Percentiles rank a stretch among this genome's conserved stretches.
These are phyloP conservation scores for Vigna trinervia DNA, from an alignment of 306 rosid genomes.

Conservation along the genomic window DNA sequence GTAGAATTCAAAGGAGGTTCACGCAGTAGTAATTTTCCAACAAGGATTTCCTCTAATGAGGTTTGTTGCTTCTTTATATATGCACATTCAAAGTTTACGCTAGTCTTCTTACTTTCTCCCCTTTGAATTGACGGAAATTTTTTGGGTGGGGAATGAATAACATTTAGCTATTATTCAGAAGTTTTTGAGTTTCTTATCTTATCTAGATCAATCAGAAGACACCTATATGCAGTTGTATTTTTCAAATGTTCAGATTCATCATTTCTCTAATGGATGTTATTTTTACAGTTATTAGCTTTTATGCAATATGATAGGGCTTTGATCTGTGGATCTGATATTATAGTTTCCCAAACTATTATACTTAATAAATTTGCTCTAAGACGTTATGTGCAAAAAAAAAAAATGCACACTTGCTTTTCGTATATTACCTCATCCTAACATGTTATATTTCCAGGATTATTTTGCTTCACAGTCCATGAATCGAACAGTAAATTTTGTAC, in stretches of 20 bases:
- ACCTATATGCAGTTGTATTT: background rate
- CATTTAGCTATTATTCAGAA: background rate
- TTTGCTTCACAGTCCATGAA: constrained; percentile 86
- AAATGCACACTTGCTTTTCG: constrained; percentile 22
- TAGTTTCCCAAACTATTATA: constrained; percentile 24
- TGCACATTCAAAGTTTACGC: background rate
- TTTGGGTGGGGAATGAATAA: background rate
- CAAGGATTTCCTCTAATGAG: constrained; percentile 71
- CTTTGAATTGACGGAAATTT: constrained; percentile 4
- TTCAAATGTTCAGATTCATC: constrained; percentile 1
- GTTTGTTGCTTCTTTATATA: constrained; percentile 54
- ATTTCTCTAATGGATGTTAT: constrained; percentile 13
- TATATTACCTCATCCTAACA: constrained; percentile 32
- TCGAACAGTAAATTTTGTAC: constrained; percentile 71
- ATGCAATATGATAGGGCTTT: constrained; percentile 29
- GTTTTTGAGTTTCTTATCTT: constrained; percentile 11
- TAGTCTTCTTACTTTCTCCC: background rate
- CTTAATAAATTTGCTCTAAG: constrained; percentile 19
- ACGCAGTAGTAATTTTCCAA: constrained; percentile 42
- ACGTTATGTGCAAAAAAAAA: constrained; percentile 3
- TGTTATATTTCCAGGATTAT: constrained; percentile 68
- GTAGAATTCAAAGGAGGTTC: constrained; percentile 46
- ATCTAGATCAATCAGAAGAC: background rate
- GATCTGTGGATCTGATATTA: constrained; percentile 24
- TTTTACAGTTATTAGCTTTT: background rate